Evolutionary conservation across 805 yeast genomes (phyloP), one percentile per base, ranked within the genome.

Genomic region (Ogataea thermomethanolica): DNA sequence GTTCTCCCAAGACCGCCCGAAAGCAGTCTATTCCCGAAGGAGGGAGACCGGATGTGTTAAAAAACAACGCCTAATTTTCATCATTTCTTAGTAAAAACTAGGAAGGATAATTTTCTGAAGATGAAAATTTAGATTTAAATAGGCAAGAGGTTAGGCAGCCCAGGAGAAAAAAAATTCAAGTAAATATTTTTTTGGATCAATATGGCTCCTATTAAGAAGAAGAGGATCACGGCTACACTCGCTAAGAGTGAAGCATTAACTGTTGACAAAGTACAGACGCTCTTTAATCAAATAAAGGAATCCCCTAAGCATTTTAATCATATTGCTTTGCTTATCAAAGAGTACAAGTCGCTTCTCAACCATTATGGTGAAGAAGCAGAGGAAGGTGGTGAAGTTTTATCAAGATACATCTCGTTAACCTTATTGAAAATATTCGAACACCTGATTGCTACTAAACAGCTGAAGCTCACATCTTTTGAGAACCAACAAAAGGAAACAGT

Each of bases 61-160:
- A 50, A 58, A 57, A 55, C 62, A 56, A 52, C 76, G 79, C 79
- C 73, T 71, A 73, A 76, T 64, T 65, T 70, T 76, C 81, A 76
- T 76, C 81, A 76, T 73, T 51, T 65, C 61, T 55, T 69, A 71
- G 65, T 73, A 72, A 74, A 76, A 76, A 79, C 75, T 75, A 77
- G 81, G 78, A 76, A 79, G 81, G 73, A 69, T 78, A 74, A 25
- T 39, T 33, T 33, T 33, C 8, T 8, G 13, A n/a, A 28, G 33
- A 39, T 17, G 20, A 34, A 33, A 25, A 27, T 21, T 17, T 10
- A 15, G 8, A n/a, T n/a, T 17, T 23, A 32, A 32, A 38, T 12
- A 1, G 6, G 3, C 15, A 15, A n/a, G 4, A 11, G 42, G 42
- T 38, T 38, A 38, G 11, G 42, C 25, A 32, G 42, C 42, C 42